Evolutionary conservation across 73 alveolate genomes (phyloP).

Genomic region (Paramecium sexaurelia): DNA sequence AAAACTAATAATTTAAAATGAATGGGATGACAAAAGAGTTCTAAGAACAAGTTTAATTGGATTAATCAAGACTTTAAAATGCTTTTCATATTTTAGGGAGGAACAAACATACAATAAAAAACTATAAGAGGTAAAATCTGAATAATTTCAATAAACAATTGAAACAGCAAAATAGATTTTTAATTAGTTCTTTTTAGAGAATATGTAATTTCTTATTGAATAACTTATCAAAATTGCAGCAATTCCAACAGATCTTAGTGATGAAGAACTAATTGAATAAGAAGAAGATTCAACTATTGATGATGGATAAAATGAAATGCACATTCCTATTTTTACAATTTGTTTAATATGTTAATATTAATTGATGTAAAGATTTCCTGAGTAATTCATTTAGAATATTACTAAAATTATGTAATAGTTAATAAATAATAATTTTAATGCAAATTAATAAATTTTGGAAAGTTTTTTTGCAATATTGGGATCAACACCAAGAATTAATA

Average conservation of each 20-base stretch:
- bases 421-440: neutral
- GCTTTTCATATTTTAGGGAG: neutral
- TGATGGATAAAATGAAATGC: constrained; percentile 18
- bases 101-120: neutral
- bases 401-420: neutral
- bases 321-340: neutral
- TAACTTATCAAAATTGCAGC: neutral
- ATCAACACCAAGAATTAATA: neutral
- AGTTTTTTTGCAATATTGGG: constrained; percentile 40
- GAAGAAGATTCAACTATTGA: constrained; percentile 9
- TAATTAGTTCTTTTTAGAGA: neutral
- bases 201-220: neutral
- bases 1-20: neutral
- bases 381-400: neutral
- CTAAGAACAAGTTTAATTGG: constrained; percentile 8
- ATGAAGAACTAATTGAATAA: constrained; percentile 38
- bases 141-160: neutral
- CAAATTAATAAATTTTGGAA: neutral
- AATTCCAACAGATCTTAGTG: constrained; percentile 16
- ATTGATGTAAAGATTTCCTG: constrained; percentile 40
- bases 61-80: neutral
- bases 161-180: neutral
- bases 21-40: constrained; percentile 40
- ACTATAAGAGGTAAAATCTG: neutral
- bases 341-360: neutral